Evolutionary conservation across 2,329 filamentous ascomycete genomes (phyloP), one percentile per base, ranked within the genome.

Genomic region (Blastomyces emzantsi): DNA sequence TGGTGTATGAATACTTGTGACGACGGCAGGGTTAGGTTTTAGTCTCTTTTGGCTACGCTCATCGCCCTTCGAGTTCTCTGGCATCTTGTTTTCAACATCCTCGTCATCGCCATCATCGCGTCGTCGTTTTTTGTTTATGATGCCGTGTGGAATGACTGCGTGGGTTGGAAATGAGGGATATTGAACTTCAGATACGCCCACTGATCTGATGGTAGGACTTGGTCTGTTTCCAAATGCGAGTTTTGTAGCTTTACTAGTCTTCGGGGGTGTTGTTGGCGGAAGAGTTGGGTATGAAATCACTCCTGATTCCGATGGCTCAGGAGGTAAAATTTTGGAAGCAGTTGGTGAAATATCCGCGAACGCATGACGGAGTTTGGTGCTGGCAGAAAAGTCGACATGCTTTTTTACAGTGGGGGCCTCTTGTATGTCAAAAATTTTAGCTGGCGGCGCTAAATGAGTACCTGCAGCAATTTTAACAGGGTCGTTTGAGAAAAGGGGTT

Each of bases 321-420:
- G 28, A n/a, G 62, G 11, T 45, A n/a, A 54, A 60, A n/a, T 69
- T 64, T 77, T 79, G 30, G 74, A 77, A 2, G 76, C 77, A 13
- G 76, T 77, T 6, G 77, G 77, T 39, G 77, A 78, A 4, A 71
- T 68, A 19, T 75, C 66, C 45, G 71, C 66, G n/a, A 73, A 68
- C 17, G 73, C 72, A 63, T 77, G 70, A 39, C 71, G 72, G 61
- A 75, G 73, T 66, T 90, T 83, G 45, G 87, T 87, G 65, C 85
- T 86, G 0, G 87, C 87, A 0, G 89, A 91, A 70, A 96, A 96
- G 60, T 89, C 87, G 45, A 96, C 90, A 63, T 85, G 87, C 78
- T 95, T 96, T 74, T 86, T 89, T 30, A 86, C 83, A 41, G 87
- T 86, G 8, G 88, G 89, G 0, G 88, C 90, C 5, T 85, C 86